phyloP scores from a whole-genome alignment of 106 monocot species.

The Dioscorea zingiberensis region DNA sequence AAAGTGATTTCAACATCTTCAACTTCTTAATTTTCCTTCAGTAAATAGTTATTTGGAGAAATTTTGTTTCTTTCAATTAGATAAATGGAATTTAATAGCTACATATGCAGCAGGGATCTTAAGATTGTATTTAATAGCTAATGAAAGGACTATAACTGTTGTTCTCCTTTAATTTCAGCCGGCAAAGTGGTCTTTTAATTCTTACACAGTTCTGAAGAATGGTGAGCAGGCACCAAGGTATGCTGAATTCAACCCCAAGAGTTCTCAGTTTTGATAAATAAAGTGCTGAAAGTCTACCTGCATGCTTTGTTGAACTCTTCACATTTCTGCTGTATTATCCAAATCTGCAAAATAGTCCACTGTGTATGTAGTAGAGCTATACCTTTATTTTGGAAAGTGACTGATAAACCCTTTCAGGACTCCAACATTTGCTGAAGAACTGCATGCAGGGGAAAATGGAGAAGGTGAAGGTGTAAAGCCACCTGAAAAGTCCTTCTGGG shows the following conservation, averaged over 20 bases:
- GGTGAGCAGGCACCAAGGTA: constrained; percentile 80
- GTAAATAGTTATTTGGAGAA: too few relatives aligned
- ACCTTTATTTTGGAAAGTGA: too few relatives aligned
- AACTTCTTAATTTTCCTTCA: too few relatives aligned
- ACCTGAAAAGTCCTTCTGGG: constrained; percentile 92
- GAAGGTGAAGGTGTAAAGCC: constrained; percentile 72
- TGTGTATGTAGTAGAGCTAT: too few relatives aligned
- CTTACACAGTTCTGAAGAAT: constrained; percentile 79
- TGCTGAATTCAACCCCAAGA: not conserved
- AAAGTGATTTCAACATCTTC: too few relatives aligned
- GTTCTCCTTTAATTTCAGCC: constrained; percentile 47
- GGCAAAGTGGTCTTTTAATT: constrained; percentile 87
- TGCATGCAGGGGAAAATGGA: constrained; percentile 46
- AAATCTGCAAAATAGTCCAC: too few relatives aligned
- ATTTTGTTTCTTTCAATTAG: too few relatives aligned
- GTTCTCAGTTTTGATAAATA: not conserved
- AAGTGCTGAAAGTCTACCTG: not conserved
- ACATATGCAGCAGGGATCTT: too few relatives aligned
- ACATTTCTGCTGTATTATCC: not conserved
- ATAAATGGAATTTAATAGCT: too few relatives aligned
- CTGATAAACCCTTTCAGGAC: constrained; percentile 43
- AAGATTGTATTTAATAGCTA: too few relatives aligned
- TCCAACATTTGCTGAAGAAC: constrained; percentile 84
- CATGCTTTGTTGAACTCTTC: not conserved
- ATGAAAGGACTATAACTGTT: too few relatives aligned